phyloP scores from a whole-genome alignment of 139 green algal species.

The Picochlorum sp. region DNA sequence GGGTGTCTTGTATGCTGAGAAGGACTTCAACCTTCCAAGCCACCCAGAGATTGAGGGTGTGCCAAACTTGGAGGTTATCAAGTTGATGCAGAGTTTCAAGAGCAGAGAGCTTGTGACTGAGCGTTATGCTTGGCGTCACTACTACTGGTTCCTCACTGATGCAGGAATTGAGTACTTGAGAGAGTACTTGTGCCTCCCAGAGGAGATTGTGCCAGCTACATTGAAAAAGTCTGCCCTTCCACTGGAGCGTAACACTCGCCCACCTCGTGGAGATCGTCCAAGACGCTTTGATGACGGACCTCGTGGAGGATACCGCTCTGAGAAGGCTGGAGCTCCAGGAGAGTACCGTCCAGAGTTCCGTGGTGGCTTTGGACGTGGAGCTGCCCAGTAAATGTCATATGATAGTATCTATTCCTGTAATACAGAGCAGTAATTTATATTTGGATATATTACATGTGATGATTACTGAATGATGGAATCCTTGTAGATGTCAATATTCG shows the following conservation, averaged over 20 bases:
- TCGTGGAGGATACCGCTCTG: slow-evolving; percentile 38
- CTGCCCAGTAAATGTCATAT: slow-evolving; percentile 19
- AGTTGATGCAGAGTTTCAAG: slow-evolving; percentile 86
- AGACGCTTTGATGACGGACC: slow-evolving; percentile 39
- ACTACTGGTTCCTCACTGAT: slow-evolving; percentile 99
- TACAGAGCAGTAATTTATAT: no score
- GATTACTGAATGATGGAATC: slow-evolving; percentile 32
- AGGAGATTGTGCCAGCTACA: slow-evolving; percentile 87
- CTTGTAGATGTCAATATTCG: slow-evolving; percentile 66
- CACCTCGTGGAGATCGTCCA: slow-evolving; percentile 29
- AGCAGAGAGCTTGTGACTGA: slow-evolving; percentile 92
- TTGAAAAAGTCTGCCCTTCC: slow-evolving; percentile 90
- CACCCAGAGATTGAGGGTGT: slow-evolving; percentile 86
- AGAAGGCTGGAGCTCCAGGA: slow-evolving; percentile 45
- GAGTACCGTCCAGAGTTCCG: slow-evolving; percentile 48
- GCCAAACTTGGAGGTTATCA: slow-evolving; percentile 79
- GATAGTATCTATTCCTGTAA: background rate
- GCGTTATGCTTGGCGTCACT: slow-evolving; percentile 96
- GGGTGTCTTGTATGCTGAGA: slow-evolving; percentile 96
- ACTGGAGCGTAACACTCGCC: slow-evolving; percentile 34
- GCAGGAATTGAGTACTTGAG: slow-evolving; percentile 96
- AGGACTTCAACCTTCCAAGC: slow-evolving; percentile 95
- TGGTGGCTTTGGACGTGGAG: slow-evolving; percentile 43
- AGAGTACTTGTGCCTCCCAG: slow-evolving; percentile 94
- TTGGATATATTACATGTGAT: no score